Evolutionary conservation across 257 asterid genomes (phyloP).

Genomic region (Craterostigma plantagineum): DNA sequence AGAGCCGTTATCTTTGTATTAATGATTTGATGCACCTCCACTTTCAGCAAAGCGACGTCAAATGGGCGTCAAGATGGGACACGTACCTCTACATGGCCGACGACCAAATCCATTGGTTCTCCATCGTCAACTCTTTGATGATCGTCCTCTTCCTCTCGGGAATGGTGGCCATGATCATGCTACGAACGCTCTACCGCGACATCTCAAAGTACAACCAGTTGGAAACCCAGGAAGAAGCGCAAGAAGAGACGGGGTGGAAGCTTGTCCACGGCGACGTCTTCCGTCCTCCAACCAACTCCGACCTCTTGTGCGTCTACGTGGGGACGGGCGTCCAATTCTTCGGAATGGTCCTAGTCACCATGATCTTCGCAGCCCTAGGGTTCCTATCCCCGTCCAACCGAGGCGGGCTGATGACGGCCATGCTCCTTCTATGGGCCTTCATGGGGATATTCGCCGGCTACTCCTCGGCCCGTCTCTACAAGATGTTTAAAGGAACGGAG

Average conservation of each 20-base stretch:
- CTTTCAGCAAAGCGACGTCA: slow-evolving; percentile 59
- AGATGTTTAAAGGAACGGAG: slow-evolving; percentile 73
- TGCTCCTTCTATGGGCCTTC: slow-evolving; percentile 78
- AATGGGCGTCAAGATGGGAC: slow-evolving; percentile 98
- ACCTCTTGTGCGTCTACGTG: slow-evolving; percentile 55
- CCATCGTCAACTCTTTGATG: slow-evolving; percentile 79
- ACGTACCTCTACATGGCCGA: slow-evolving; percentile 78
- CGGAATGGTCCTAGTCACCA: slow-evolving; percentile 68
- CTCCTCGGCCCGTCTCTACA: slow-evolving; percentile 64
- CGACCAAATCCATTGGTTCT: slow-evolving; percentile 80
- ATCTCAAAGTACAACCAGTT: slow-evolving; percentile 70
- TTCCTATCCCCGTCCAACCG: slow-evolving; percentile 85
- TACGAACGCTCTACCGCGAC: slow-evolving; percentile 76
- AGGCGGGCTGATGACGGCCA: slow-evolving; percentile 74
- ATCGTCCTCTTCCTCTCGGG: slow-evolving; percentile 83
- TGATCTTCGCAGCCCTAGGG: slow-evolving; percentile 71
- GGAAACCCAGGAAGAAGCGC: slow-evolving; percentile 79
- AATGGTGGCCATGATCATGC: slow-evolving; percentile 89
- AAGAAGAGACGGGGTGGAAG: slow-evolving; percentile 76
- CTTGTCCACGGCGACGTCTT: slow-evolving; percentile 77
- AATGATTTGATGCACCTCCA: slow-evolving; percentile 1
- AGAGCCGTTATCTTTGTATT: background rate
- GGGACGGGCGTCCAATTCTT: slow-evolving; percentile 80
- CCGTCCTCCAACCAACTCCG: slow-evolving; percentile 68
- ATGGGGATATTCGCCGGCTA: slow-evolving; percentile 79